Evolutionary conservation across 2,329 filamentous ascomycete genomes (phyloP), one percentile per base, ranked within the genome.

Genomic region (Penicillium sp.): DNA sequence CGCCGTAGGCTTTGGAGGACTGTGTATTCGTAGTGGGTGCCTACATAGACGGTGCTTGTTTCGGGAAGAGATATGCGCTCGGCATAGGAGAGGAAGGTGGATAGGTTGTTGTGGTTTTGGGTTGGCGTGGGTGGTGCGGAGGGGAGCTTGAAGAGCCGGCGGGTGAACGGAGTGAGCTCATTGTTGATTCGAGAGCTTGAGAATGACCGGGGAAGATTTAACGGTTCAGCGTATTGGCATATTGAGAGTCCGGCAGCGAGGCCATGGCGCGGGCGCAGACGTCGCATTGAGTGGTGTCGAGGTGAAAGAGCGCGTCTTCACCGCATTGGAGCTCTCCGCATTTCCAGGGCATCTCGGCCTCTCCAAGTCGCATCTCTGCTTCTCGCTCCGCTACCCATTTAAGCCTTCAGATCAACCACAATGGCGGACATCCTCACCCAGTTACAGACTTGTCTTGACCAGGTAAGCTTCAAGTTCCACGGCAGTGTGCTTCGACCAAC

Each of bases 371-470:
- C 47, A 50, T 46, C 48, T 54, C 41, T 47, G 35, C 47, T 44
- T 40, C 16, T 11, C 35, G 16, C 31, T n/a, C 31, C n/a, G 3
- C 31, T 16, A 16, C n/a, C n/a, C n/a, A 9, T 18, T 11, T 7
- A 38, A 18, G 18, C 41, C 10, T 30, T 14, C 43, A 44, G 14
- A 56, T 44, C 44, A 36, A 20, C 41, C 33, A 55, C 13, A 18
- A 74, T 77, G 74, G 74, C 74, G 18, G 76, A 79, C 61, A 75
- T 76, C 28, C 64, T 79, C 33, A 79, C 76, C 16, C 76, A 79
- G 53, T 70, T 79, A 33, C 76, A 79, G 67, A 77, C 76, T 48
- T 78, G 76, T 59, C 72, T 78, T 35, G 76, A 79, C 58, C 76
- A 79, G 60, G 75, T 75, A 66, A 40, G 35, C 48, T 31, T 16